Conservation (phyloP, 164 flowering plant genomes). For the Berberis vulgaris region DNA sequence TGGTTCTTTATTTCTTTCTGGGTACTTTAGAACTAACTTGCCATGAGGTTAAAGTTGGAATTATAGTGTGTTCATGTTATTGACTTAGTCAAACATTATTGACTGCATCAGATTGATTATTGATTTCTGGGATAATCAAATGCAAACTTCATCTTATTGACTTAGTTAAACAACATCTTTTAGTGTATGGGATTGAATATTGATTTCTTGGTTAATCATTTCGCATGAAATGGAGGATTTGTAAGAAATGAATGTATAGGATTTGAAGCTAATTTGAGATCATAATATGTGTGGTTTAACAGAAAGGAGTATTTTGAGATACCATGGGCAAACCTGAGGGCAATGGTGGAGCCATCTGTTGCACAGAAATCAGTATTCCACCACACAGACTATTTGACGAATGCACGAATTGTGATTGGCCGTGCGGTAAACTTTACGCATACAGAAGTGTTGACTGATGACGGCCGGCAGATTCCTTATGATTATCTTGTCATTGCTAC, state of each 20-base stretch:
- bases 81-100: background rate
- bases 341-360: constrained; percentile 86
- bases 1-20: background rate
- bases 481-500: constrained; percentile 87
- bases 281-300: background rate
- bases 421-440: constrained; percentile 38
- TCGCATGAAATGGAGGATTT: background rate
- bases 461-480: constrained; percentile 41
- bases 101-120: background rate
- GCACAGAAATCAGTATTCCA: constrained; percentile 62
- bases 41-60: background rate
- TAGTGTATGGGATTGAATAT: background rate
- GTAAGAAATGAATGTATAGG: background rate
- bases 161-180: background rate
- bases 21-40: background rate
- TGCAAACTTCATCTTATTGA: background rate
- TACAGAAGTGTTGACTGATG: constrained; percentile 49
- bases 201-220: background rate
- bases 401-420: constrained; percentile 44
- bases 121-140: background rate
- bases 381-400: constrained; percentile 60
- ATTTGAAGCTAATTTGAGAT: too few species aligned
- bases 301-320: constrained; percentile 94
- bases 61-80: background rate
- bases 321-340: constrained; percentile 76